Conservation (phyloP, 2,329 filamentous ascomycete species). For the Fusarium concolor region DNA sequence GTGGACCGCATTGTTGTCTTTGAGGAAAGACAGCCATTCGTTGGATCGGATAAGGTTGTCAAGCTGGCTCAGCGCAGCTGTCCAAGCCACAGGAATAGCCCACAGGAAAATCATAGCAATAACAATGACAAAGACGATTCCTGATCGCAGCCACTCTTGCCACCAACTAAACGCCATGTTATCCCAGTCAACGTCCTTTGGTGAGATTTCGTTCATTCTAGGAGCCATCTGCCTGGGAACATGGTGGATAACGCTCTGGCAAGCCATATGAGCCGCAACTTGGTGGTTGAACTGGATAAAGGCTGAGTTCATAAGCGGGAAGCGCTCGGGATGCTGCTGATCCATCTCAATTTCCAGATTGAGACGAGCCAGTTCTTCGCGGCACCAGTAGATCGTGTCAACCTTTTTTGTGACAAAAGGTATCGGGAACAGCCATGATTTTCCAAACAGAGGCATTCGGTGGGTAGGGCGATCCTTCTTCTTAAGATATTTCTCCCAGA, state of each 20-base stretch:
- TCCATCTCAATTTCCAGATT: constrained; percentile 94
- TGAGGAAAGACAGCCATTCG: constrained; percentile 77
- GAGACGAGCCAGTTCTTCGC: constrained; percentile 84
- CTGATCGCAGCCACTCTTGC: constrained; percentile 82
- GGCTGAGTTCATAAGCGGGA: constrained; percentile 92
- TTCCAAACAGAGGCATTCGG: constrained; percentile 72
- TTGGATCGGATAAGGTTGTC: constrained; percentile 73
- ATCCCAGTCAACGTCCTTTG: constrained; percentile 93
- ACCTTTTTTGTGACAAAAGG: constrained; percentile 88
- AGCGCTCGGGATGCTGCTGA: constrained; percentile 85
- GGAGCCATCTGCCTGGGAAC: constrained; percentile 94
- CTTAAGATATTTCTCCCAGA: constrained; percentile 86
- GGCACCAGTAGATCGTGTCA: constrained; percentile 93
- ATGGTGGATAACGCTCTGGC: constrained; percentile 90
- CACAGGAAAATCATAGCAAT: constrained; percentile 85
- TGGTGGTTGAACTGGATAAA: constrained; percentile 99
- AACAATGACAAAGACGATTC: constrained; percentile 73
- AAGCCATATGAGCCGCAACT: constrained; percentile 97
- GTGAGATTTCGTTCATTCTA: constrained; percentile 91
- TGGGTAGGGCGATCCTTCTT: constrained; percentile 87
- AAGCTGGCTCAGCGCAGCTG: constrained; percentile 83
- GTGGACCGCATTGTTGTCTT: constrained; percentile 67
- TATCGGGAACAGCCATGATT: constrained; percentile 80
- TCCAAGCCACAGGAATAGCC: constrained; percentile 91
- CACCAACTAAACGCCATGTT: constrained; percentile 98